A percentile compares a stretch with the other conserved stretches of the same genome.
phyloP scores from a whole-genome alignment of 306 rosid species.

The Rosa persica region DNA sequence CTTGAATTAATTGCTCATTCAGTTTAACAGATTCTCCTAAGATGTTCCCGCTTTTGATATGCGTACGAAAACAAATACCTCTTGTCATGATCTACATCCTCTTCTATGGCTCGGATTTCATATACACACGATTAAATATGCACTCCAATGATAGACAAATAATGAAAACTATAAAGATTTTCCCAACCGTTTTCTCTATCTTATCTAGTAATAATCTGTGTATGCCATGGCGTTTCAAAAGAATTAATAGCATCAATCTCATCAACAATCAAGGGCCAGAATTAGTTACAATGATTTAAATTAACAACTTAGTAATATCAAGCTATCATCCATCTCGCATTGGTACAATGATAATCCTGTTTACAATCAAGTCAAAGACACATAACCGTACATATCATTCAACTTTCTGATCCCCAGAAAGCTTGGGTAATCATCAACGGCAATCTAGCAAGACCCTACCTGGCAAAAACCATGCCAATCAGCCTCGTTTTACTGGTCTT shows the following conservation, averaged over 20 bases:
- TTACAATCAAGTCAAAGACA: conserved; percentile 27
- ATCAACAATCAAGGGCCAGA: neutral
- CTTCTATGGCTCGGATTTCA: no score
- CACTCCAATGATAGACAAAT: no score
- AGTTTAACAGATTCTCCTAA: no score
- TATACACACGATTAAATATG: no score
- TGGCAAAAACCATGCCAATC: conserved; percentile 24
- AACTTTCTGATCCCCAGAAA: conserved; percentile 1
- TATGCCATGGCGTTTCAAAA: neutral
- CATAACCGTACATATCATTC: conserved; percentile 32
- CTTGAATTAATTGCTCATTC: no score
- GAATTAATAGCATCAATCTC: neutral
- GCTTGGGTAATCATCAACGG: conserved; percentile 6
- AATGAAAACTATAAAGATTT: no score
- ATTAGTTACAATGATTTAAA: neutral
- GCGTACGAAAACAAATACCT: no score
- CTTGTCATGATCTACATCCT: no score
- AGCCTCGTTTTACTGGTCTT: conserved; percentile 95
- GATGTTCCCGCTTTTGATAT: no score
- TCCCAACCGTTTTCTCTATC: neutral
- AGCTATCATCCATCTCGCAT: conserved; percentile 18
- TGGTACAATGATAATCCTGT: conserved; percentile 6
- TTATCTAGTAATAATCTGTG: neutral
- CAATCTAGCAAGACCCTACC: conserved; percentile 15
- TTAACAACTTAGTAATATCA: neutral